phyloP scores from a whole-genome alignment of 2,329 filamentous ascomycete genomes.

The Leptographium procerum region DNA sequence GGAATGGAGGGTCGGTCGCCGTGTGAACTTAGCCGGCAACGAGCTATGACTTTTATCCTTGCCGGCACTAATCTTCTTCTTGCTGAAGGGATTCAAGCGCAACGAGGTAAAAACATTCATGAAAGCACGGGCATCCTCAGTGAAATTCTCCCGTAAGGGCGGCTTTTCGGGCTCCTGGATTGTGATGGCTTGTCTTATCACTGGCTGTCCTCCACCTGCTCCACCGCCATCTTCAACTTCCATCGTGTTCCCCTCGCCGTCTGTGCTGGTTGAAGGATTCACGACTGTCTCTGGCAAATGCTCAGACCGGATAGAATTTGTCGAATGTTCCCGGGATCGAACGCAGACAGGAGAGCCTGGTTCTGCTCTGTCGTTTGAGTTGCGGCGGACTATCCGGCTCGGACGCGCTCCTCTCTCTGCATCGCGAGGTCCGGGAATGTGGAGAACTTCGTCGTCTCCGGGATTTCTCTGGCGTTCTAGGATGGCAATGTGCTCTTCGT shows the following conservation, averaged over 20 bases:
- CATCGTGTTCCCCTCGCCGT: background rate
- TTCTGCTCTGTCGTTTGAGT: conserved; percentile 21
- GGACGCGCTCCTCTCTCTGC: conserved; percentile 74
- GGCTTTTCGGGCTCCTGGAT: conserved; percentile 52
- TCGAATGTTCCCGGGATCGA: conserved; percentile 17
- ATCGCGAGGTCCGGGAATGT: conserved; percentile 86
- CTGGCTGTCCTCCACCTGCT: background rate
- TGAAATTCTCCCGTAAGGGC: conserved; percentile 26
- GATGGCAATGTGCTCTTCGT: conserved; percentile 80
- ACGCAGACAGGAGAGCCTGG: conserved; percentile 11
- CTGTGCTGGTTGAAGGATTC: background rate
- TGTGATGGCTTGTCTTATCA: conserved; percentile 44
- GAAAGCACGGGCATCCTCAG: conserved; percentile 30
- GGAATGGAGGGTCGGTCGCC: conserved; percentile 43
- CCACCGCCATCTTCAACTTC: background rate
- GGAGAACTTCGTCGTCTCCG: conserved; percentile 61
- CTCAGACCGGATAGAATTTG: conserved; percentile 15
- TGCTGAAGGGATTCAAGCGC: conserved; percentile 23
- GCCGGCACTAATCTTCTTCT: conserved; percentile 17
- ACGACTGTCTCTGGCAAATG: background rate
- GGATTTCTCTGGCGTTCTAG: conserved; percentile 70
- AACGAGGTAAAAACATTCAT: conserved; percentile 28
- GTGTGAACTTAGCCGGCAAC: conserved; percentile 14
- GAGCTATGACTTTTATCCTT: conserved; percentile 26
- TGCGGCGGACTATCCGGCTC: conserved; percentile 30